phyloP scores from a whole-genome alignment of 306 rosid species.

The Hippophae gyantsensis region DNA sequence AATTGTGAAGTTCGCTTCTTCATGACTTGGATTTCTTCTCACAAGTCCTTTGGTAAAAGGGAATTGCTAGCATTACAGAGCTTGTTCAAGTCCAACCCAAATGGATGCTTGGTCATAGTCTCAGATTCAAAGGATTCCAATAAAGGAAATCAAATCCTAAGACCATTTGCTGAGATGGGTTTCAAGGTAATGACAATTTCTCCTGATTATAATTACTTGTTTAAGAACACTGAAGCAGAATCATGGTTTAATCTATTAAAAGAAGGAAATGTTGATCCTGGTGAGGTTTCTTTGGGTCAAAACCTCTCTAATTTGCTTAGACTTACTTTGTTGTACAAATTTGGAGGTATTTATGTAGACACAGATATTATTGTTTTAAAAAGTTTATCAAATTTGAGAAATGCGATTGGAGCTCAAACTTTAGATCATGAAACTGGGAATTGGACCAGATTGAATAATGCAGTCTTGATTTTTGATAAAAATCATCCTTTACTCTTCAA shows the following conservation, averaged over 20 bases:
- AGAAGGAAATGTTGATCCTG: constrained; percentile 61
- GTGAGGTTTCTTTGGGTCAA: constrained; percentile 72
- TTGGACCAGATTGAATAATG: constrained; percentile 89
- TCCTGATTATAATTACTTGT: constrained; percentile 59
- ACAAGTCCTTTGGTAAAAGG: constrained; percentile 43
- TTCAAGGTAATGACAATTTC: constrained; percentile 44
- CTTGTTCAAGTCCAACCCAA: constrained; percentile 59
- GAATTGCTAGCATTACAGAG: constrained; percentile 60
- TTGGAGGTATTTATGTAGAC: constrained; percentile 70
- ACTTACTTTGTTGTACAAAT: constrained; percentile 59
- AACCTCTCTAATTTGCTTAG: constrained; percentile 83
- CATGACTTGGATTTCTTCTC: constrained; percentile 89
- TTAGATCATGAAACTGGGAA: constrained; percentile 43
- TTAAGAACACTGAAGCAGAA: constrained; percentile 64
- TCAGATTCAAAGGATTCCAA: constrained; percentile 61
- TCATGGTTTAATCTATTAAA: constrained; percentile 45
- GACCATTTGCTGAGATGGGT: constrained; percentile 37
- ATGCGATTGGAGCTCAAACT: constrained; percentile 82
- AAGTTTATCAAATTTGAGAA: constrained; percentile 58
- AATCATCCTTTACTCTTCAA: constrained; percentile 61
- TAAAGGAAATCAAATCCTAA: constrained; percentile 36
- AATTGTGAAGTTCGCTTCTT: constrained; percentile 59
- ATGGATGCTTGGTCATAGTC: constrained; percentile 64
- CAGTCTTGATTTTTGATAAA: constrained; percentile 67
- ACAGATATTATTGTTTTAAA: constrained; percentile 56